phyloP scores from a whole-genome alignment of 2,329 filamentous ascomycete genomes.

The Fusarium stilboides region DNA sequence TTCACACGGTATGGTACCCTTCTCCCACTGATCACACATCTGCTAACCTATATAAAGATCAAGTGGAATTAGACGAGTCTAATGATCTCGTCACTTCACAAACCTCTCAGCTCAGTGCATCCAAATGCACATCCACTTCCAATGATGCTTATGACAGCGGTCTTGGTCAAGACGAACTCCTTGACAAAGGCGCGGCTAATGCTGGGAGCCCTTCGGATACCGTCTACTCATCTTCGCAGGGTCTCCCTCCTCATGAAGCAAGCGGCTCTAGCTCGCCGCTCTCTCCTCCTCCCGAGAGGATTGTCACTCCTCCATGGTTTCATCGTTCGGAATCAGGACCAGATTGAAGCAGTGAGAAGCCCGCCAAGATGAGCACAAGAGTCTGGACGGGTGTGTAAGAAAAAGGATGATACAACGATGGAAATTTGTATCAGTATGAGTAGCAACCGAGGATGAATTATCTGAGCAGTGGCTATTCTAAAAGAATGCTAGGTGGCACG shows the following conservation, averaged over 20 bases:
- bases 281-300: constrained; percentile 34
- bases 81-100: not conserved
- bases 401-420: not conserved
- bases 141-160: not conserved
- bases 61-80: not conserved
- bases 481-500: no score
- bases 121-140: not conserved
- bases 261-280: constrained; percentile 25
- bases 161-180: not conserved
- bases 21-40: not conserved
- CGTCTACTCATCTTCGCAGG: constrained; percentile 3
- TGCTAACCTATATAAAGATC: constrained; percentile 13
- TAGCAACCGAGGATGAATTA: not conserved
- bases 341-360: not conserved
- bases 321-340: not conserved
- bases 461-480: not conserved
- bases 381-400: not conserved
- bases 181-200: not conserved
- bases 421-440: not conserved
- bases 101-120: not conserved
- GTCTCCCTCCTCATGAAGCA: not conserved
- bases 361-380: not conserved
- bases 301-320: constrained; percentile 39
- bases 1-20: constrained; percentile 23
- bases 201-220: not conserved